Evolutionary conservation across 345 rosid species (phyloP).

Genomic region (Turritis glabra): DNA sequence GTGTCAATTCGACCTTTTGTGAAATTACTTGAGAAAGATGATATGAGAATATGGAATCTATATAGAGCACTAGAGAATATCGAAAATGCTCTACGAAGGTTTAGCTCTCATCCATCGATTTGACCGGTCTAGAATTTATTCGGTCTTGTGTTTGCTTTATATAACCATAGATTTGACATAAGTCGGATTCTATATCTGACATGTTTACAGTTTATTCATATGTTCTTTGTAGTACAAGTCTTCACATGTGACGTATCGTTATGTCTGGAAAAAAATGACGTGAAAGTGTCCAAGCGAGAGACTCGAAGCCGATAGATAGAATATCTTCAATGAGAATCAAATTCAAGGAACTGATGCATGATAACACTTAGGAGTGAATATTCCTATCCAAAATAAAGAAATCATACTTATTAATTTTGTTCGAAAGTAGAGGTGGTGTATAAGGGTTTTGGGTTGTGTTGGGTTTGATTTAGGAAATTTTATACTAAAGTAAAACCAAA

Average conservation of each 20-base stretch:
- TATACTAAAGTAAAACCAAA: no score
- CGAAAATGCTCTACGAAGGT: neutral
- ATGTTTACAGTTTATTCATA: no score
- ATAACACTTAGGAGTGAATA: no score
- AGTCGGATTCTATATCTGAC: neutral
- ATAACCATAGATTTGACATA: slow-evolving; percentile 3
- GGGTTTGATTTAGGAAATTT: no score
- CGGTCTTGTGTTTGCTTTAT: neutral
- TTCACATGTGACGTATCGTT: neutral
- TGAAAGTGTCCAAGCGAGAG: neutral
- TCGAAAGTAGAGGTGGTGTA: no score
- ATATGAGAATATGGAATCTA: no score
- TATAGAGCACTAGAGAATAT: no score
- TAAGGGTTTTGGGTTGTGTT: no score
- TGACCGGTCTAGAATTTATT: neutral
- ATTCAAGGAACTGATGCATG: neutral
- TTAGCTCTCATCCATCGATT: neutral
- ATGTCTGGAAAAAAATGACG: neutral
- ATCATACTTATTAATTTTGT: no score
- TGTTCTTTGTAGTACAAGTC: neutral
- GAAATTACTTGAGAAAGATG: no score
- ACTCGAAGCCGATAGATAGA: slow-evolving; percentile 8
- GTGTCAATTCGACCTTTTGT: no score
- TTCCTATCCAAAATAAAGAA: no score
- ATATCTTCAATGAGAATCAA: neutral